Conservation (phyloP, 2,329 filamentous ascomycete species). For the Penicillium oxalicum region DNA sequence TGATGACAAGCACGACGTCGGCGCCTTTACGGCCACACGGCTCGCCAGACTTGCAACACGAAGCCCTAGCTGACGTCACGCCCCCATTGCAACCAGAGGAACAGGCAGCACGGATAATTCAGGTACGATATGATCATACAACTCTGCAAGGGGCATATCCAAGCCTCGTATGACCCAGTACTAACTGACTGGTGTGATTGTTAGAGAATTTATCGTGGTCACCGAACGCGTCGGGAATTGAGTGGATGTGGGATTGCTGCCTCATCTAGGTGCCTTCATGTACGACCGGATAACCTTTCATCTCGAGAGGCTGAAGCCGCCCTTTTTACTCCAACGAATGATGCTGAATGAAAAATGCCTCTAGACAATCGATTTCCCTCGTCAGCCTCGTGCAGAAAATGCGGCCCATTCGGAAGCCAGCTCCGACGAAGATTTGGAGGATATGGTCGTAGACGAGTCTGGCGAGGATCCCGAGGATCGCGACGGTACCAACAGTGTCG, state of each 20-base stretch:
- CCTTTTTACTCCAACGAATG: no score
- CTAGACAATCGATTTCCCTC: neutral
- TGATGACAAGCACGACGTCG: neutral
- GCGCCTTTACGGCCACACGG: neutral
- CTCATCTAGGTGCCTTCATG: slow-evolving; percentile 65
- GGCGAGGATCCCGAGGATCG: slow-evolving; percentile 30
- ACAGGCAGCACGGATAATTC: slow-evolving; percentile 15
- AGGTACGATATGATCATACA: slow-evolving; percentile 10
- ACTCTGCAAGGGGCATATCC: neutral
- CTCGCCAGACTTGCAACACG: neutral
- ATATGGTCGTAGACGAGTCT: slow-evolving; percentile 37
- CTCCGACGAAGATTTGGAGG: neutral
- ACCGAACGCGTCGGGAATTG: slow-evolving; percentile 65
- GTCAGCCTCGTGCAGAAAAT: neutral
- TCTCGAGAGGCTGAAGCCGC: no score
- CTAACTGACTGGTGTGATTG: no score
- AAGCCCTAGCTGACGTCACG: slow-evolving; percentile 15
- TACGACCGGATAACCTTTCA: slow-evolving; percentile 26
- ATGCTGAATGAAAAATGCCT: neutral
- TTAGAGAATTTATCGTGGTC: slow-evolving; percentile 71
- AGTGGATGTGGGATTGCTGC: slow-evolving; percentile 63
- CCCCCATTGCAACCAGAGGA: slow-evolving; percentile 2
- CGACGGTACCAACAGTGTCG: slow-evolving; percentile 34
- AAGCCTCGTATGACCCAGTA: neutral
- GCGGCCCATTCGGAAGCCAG: neutral